Conservation (phyloP, 208 protist species). For the Leishmania gerbilli region DNA sequence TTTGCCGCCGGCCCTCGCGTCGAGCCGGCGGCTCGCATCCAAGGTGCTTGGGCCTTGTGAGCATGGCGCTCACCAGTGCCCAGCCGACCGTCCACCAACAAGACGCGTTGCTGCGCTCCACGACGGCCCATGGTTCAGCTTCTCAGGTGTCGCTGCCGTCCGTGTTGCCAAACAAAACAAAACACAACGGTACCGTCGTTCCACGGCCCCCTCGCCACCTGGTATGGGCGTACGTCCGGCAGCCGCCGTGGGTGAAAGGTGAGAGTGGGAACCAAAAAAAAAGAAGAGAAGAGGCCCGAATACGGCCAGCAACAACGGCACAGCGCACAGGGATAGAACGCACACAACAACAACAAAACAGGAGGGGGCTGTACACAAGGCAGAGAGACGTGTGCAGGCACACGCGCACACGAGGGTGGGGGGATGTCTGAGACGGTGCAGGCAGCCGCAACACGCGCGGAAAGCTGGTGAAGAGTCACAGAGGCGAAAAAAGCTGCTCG, state of each 20-base stretch:
- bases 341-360: background rate
- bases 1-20: background rate
- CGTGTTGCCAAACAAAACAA: background rate
- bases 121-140: constrained; percentile 33
- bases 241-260: background rate
- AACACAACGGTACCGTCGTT: background rate
- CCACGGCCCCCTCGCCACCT: background rate
- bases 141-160: background rate
- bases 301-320: background rate
- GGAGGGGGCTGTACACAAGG: background rate
- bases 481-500: background rate
- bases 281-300: background rate
- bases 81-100: background rate
- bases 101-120: constrained; percentile 6
- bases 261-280: background rate
- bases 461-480: background rate
- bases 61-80: constrained; percentile 19
- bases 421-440: background rate
- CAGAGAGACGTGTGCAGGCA: constrained; percentile 2
- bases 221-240: background rate
- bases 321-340: constrained; percentile 4
- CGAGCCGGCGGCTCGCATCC: constrained; percentile 25
- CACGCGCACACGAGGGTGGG: background rate
- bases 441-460: background rate
- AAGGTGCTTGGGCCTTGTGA: constrained; percentile 18